Evolutionary conservation across 2,329 filamentous ascomycete species (phyloP), one percentile per base, ranked within the genome.

Genomic region (Phoma sp.): DNA sequence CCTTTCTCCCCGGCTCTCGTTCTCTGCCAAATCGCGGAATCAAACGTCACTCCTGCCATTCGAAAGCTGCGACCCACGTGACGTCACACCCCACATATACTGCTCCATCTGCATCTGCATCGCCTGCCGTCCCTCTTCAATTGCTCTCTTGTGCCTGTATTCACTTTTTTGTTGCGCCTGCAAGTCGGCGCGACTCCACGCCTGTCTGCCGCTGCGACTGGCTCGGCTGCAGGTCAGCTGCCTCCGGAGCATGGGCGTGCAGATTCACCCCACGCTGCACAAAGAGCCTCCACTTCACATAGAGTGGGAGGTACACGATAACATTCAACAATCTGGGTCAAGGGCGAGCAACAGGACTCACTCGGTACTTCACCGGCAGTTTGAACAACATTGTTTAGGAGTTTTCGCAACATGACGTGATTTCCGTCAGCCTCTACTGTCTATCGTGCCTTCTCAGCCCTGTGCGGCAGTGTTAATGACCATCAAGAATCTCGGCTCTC

Each of bases 191-290:
- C 48, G 29, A 11, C 20, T 29, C 28, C 40, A 53, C 11, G 46
- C 6, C 32, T 14, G 28, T 17, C 37, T 46, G 29, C 42, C 28
- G 21, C 55, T 43, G 50, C 60, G 45, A 67, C 55, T 67, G 62
- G 64, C 56, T 58, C 59, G 58, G 26, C 60, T 58, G 10, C 14
- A 26, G 48, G 57, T 61, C 60, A 45, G 43, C 51, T 45, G 39
- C 32, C 25, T 12, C 12, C 7, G 29, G 7, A 12, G 51, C 51
- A 40, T 49, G 45, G 51, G 51, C 33, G 51, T 40, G 51, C 46
- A 49, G 36, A 30, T n/a, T 17, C 23, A 54, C 46, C 51, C 51
- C 51, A 48, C 46, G 33, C 39, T 21, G 38, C 23, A 34, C 34
- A 15, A 32, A 33, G 32, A 39, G 43, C 51, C 49, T 53, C 36